Evolutionary conservation across 2,329 filamentous ascomycete species (phyloP), one percentile per base, ranked within the genome.

Genomic region (Penicillium sp.): DNA sequence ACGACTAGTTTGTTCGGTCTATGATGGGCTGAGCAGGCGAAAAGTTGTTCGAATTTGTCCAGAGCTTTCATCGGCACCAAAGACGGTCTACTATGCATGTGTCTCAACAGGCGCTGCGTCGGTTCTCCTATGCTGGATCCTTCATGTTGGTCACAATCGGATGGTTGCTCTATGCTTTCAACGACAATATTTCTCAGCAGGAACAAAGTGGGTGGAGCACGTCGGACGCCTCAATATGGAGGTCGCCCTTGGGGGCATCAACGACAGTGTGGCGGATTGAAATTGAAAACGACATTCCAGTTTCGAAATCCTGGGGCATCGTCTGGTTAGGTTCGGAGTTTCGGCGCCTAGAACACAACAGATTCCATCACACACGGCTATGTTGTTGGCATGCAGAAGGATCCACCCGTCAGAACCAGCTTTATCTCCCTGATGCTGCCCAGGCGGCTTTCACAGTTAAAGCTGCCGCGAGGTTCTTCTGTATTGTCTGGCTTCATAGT

Each of bases 131-230:
- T 73, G 77, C 79, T 82, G 80, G 78, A 74, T 70, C 69, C 70
- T 73, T 84, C 83, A 85, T 85, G 87, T 80, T 86, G 86, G 84
- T 88, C 82, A 82, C 57, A 61, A 82, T 78, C 80, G 83, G 84
- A 83, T 84, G 83, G 83, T 83, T 77, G 74, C 73, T 72, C 69
- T 77, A 76, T 80, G 77, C 73, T 67, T 70, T 45, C 68, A 69
- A 68, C 66, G 70, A 71, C 70, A 67, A 66, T 64, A 62, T 61
- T 61, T 54, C n/a, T 59, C 59, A 65, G 65, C 75, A 80, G 79
- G 84, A 79, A 15, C 35, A 84, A 78, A 73, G 71, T 71, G 74
- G 79, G 79, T 75, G 81, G 78, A 76, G 76, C 72, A 76, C 79
- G 81, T 78, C 82, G 78, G 81, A 75, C 78, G 73, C 73, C 78